These are phyloP conservation scores for Coemansia sp. DNA, from an alignment of 192 early-diverging fungal species.

Conservation along the genomic window DNA sequence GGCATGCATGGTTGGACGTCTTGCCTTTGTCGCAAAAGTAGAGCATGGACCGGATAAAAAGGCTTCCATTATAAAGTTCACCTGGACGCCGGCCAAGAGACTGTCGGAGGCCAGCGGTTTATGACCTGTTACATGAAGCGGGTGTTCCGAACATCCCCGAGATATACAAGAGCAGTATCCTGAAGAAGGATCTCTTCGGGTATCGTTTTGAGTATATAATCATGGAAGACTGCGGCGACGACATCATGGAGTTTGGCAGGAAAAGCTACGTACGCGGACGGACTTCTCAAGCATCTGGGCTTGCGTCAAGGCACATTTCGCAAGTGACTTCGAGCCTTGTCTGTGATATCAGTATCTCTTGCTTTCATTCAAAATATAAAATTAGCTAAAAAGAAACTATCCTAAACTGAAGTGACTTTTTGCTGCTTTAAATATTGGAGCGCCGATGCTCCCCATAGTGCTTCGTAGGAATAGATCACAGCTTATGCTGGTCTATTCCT, in stretches of 20 bases:
- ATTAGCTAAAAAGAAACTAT: no score
- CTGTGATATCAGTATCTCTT: no score
- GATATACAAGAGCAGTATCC: background rate
- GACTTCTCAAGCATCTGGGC: background rate
- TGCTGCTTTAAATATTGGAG: no score
- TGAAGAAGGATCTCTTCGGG: slow-evolving; percentile 10
- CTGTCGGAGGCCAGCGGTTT: slow-evolving; percentile 19
- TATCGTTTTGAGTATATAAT: slow-evolving; percentile 18
- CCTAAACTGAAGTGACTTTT: no score
- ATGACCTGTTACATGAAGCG: background rate
- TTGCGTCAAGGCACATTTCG: background rate
- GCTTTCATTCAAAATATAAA: no score
- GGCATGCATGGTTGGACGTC: background rate
- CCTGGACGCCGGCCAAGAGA: slow-evolving; percentile 3
- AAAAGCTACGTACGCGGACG: background rate
- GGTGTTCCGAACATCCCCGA: background rate
- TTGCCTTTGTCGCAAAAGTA: background rate
- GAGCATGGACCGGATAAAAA: background rate
- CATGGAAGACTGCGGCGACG: slow-evolving; percentile 16
- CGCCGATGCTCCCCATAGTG: no score
- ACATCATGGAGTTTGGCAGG: background rate
- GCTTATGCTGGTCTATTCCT: no score
- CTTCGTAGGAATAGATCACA: no score
- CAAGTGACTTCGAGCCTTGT: slow-evolving; percentile 1
- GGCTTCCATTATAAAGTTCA: no score